Evolutionary conservation across 73 alveolate genomes (phyloP), one percentile per base, ranked within the genome.

Genomic region (Blepharisma stoltei): DNA sequence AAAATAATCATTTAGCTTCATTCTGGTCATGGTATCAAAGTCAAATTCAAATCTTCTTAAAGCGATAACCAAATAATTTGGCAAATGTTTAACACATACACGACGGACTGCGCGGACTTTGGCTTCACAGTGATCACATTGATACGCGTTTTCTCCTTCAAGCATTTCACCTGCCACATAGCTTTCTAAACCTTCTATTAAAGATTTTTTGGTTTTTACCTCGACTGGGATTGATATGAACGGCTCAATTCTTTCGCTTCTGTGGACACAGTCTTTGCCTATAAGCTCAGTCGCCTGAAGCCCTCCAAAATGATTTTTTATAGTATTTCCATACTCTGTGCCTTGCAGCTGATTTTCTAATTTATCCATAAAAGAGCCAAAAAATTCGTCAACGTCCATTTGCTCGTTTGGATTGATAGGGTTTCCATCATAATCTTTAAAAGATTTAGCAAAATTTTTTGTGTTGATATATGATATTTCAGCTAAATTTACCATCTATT

Each of bases 311-410:
- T 90, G 87, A 66, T 88, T 93, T 53, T 27, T 25, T 6, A 96
- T 84, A 23, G 90, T 81, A 53, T 89, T 84, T 69, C 84, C 94
- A 67, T 78, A 67, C 21, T 81, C 78, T 6, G 91, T 23, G 41
- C 83, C 88, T 25, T 93, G 91, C 54, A 93, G 81, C 25, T 78
- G 80, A 0, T 81, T 75, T 78, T 93, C 98, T 9, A 93, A 77
- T 76, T 88, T 89, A 85, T 95, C 95, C 97, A 95, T 93, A 68
- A 93, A 86, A 93, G 86, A 82, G 77, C 88, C 83, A 70, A 86
- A 93, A 89, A 93, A 93, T 85, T 95, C 98, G 81, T 95, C 99
- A 2, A 92, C 98, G 79, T 91, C 99, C 98, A 94, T 91, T 80
- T 95, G 84, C 78, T 83, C 95, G 54, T 78, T 54, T 37, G 83